Percentiles rank a stretch among this genome's conserved stretches.
These are phyloP conservation scores for Asterophora lycoperdoides DNA, from an alignment of 768 basidiomycete genomes.

Conservation along the genomic window DNA sequence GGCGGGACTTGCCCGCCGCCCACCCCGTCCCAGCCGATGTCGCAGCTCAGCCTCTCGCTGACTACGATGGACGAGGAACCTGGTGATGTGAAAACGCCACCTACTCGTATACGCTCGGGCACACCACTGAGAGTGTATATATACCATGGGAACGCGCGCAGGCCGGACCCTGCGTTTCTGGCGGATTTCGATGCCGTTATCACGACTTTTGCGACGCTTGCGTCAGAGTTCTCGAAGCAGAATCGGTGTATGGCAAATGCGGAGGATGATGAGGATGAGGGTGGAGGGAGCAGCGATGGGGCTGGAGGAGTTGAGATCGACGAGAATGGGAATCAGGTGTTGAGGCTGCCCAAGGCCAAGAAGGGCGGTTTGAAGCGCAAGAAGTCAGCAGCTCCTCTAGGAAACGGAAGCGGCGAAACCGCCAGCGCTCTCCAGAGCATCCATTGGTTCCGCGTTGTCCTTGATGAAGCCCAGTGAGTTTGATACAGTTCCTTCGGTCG, in stretches of 20 bases:
- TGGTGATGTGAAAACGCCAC: constrained; percentile 27
- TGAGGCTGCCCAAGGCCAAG: constrained; percentile 61
- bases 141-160: constrained; percentile 89
- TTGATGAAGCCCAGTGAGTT: constrained; percentile 95
- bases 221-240: constrained; percentile 93
- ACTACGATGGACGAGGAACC: constrained; percentile 27
- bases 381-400: constrained; percentile 36
- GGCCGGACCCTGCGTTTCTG: constrained; percentile 80
- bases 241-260: constrained; percentile 63
- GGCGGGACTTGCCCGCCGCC: constrained; percentile 40
- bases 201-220: constrained; percentile 94
- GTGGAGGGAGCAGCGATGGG: constrained; percentile 54
- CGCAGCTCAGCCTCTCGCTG: constrained; percentile 33
- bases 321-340: constrained; percentile 58
- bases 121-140: constrained; percentile 80
- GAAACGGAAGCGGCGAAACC: constrained; percentile 36
- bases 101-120: constrained; percentile 40
- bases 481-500: neutral
- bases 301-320: constrained; percentile 62
- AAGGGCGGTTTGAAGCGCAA: constrained; percentile 66
- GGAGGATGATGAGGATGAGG: constrained; percentile 69
- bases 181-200: constrained; percentile 96
- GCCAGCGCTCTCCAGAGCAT: constrained; percentile 88
- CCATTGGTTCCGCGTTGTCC: constrained; percentile 93
- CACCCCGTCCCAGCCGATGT: constrained; percentile 32